Conservation (phyloP, 228 moss, liverwort and hornwort species). For the Sphagnum fallax region DNA sequence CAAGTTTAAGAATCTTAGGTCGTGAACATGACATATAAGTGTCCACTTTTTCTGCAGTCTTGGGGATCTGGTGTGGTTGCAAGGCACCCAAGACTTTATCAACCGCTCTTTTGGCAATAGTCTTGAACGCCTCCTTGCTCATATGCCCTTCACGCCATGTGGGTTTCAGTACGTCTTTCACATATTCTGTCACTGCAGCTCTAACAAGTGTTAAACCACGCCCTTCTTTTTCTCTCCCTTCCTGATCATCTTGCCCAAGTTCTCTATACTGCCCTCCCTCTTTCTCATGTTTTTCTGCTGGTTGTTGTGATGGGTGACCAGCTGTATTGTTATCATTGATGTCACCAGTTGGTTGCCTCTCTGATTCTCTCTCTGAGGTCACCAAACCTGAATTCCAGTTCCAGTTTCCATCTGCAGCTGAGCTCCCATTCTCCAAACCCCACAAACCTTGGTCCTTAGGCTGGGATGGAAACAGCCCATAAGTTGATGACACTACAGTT, state of each 20-base stretch:
- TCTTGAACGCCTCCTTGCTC: conserved; percentile 96
- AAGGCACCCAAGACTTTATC: conserved; percentile 77
- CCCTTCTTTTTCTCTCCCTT: conserved; percentile 26
- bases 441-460: conserved; percentile 2
- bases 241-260: no score
- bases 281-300: conserved; percentile 42
- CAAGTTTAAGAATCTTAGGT: conserved; percentile 86
- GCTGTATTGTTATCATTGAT: background rate
- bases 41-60: conserved; percentile 75
- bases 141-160: conserved; percentile 94
- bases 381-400: conserved; percentile 26
- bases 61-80: conserved; percentile 67
- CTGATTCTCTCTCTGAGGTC: background rate
- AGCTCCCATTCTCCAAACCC: conserved; percentile 59
- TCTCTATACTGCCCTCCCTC: conserved; percentile 4
- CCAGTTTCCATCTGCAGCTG: conserved; percentile 29
- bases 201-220: conserved; percentile 57
- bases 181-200: conserved; percentile 75
- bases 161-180: conserved; percentile 78
- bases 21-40: conserved; percentile 63
- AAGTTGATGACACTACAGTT: no score
- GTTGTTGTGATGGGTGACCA: background rate
- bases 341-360: background rate
- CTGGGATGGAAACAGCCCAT: no score
- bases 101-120: conserved; percentile 87